Evolutionary conservation across 2,329 filamentous ascomycete genomes (phyloP).

Genomic region (Alternaria conjuncta): DNA sequence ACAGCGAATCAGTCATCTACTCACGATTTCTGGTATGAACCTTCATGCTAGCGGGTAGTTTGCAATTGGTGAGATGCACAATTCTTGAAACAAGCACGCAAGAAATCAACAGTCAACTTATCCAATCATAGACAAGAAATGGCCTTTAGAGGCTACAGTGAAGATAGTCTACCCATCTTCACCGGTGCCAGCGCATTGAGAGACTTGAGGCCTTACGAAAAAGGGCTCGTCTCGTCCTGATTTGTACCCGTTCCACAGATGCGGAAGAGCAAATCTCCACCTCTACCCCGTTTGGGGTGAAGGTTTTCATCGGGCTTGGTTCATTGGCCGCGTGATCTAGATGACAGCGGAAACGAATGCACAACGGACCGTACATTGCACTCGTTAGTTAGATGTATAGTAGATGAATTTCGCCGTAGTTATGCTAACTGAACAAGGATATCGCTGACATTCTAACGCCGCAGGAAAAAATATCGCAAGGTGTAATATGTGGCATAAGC

Average conservation of each 20-base stretch:
- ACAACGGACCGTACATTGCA: neutral
- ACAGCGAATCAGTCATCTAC: conserved; percentile 3
- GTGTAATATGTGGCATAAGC: conserved; percentile 5
- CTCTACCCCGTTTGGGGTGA: neutral
- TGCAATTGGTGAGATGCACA: neutral
- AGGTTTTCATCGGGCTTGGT: neutral
- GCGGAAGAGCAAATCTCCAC: neutral
- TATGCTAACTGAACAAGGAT: neutral
- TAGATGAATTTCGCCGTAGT: neutral
- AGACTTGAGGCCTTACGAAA: neutral
- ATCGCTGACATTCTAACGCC: conserved; percentile 4
- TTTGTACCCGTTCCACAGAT: neutral
- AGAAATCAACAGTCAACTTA: neutral
- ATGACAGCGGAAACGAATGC: neutral
- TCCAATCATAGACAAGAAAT: neutral
- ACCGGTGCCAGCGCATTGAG: conserved; percentile 19
- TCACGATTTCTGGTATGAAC: neutral
- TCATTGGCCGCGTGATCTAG: neutral
- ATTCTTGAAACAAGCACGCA: neutral
- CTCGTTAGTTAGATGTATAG: neutral
- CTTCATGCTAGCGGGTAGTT: neutral
- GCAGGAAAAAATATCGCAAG: neutral
- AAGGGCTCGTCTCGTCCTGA: neutral
- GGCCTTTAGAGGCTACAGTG: neutral
- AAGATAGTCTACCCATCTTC: neutral